Base-by-base conservation (phyloP, 2,329 filamentous ascomycete species). In the Huntiella moniliformis region DNA sequence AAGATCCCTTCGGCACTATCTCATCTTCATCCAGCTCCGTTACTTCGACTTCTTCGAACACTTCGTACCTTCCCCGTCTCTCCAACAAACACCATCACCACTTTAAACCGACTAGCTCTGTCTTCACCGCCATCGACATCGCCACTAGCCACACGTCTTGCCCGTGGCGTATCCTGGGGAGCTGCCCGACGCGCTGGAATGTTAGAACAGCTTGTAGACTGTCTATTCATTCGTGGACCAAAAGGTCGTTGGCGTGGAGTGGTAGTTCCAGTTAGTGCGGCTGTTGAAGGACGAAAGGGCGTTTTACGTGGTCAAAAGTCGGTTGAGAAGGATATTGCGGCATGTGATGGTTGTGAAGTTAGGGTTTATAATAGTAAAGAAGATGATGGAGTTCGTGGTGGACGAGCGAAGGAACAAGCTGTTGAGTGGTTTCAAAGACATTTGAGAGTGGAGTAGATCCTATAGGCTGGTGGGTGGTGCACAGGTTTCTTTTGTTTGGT, bases 181-280 rank as follows among this genome's bases (percentile, higher is more conserved):
- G 22, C 42, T n/a, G 31, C 42, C 17, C 22, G 52, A 48, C 33
- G 37, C 18, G 22, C 15, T 46, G 49, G 50, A 15, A 49, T 51
- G 34, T 54, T 51, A 16, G 53, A 56, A 48, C 59, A 60, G 2
- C 58, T 74, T 4, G 56, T 73, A 28, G 64, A 73, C 52, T 67
- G 60, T 33, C 66, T 56, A 6, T 72, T 72, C 53, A 74, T 53
- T 70, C 71, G 4, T 67, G 63, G 37, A 52, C 2, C 67, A 67
- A 0, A 56, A 45, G 7, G 70, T 8, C 22, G 74, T 46, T 57
- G 68, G 35, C 60, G 67, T 45, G 57, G 56, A 12, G 56, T 68
- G 7, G 54, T 50, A 7, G 46, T 62, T n/a, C 70, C 70, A 2
- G 52, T 67, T 17, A 63, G 61, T 47, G 58, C 71, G 28, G 63